These are phyloP conservation scores for Rhexocercosporidium sp. DNA, from an alignment of 2,329 filamentous ascomycete genomes.

Conservation along the genomic window DNA sequence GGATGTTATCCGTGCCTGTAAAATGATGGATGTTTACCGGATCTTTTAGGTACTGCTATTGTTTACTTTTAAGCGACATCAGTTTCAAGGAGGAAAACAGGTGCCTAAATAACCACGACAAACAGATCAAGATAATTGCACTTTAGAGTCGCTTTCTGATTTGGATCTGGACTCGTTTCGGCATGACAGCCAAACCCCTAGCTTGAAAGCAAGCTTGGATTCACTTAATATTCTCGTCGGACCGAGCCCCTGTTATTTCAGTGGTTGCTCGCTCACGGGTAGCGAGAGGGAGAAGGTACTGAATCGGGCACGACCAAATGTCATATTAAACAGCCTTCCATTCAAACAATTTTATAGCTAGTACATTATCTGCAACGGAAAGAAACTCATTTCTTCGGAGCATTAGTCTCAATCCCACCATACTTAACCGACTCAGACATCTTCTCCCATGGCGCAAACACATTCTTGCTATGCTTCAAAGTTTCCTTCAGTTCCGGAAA, in stretches of 20 bases:
- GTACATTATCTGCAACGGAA: neutral
- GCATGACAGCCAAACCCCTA: too few species aligned
- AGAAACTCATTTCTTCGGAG: constrained; percentile 11
- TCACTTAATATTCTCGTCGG: too few species aligned
- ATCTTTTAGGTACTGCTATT: neutral
- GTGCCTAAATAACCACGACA: too few species aligned
- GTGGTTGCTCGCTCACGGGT: neutral
- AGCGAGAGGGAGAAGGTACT: neutral
- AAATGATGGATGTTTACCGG: neutral
- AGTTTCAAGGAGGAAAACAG: too few species aligned
- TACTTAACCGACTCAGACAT: constrained; percentile 13
- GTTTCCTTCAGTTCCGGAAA: constrained; percentile 22
- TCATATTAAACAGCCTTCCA: too few species aligned
- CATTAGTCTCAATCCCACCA: constrained; percentile 25
- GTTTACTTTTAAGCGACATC: constrained; percentile 3
- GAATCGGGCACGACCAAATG: too few species aligned
- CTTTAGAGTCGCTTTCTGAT: too few species aligned
- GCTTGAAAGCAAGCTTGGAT: too few species aligned
- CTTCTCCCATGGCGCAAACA: constrained; percentile 25
- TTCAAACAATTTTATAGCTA: too few species aligned
- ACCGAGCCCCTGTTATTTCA: neutral
- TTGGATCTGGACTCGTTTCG: too few species aligned
- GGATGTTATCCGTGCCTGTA: neutral
- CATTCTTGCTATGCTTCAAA: constrained; percentile 24
- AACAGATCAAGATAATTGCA: too few species aligned